Evolutionary conservation across 2,329 filamentous ascomycete species (phyloP), one percentile per base, ranked within the genome.

Genomic region (Arthrobotrys iridis): DNA sequence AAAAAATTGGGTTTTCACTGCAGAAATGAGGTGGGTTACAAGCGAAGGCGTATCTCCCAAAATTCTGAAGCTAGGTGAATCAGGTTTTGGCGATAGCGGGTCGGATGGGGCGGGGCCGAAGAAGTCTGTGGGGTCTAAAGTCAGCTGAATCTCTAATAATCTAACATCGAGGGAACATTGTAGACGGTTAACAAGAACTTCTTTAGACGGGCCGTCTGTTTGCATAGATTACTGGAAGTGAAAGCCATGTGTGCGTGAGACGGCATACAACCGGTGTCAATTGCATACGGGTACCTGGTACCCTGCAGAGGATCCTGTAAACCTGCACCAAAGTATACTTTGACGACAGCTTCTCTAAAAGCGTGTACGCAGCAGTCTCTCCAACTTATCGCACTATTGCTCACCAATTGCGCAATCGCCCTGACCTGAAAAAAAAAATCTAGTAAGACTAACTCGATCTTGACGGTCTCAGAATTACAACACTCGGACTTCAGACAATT

Each of bases 211-310:
- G 5, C 30, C 18, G 11, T 55, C 3, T 15, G 24, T 55, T 37
- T 24, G 18, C 10, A 35, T 35, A 20, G 18, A 18, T 20, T 13
- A 24, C 26, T 11, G 7, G 24, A 20, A 46, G 18, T 52, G 33
- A 37, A 55, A 55, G 50, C 50, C 50, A 37, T 55, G 50, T 55
- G 48, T 55, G 50, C 50, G 50, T 55, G 20, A 55, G 50, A 35
- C 50, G 50, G 50, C 50, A 55, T 15, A 37, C 15, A 22, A 37
- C n/a, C 8, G 30, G 28, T 24, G 18, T 24, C 18, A 40, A 55
- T 11, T 55, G 50, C 50, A 55, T 55, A 11, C 50, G 50, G 50
- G 50, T 55, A 55, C 50, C 50, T 35, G 50, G 50, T 55, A 55
- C 50, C 30, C 50, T 55, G 50, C 50, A 55, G 50, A 55, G 18